Conservation (phyloP, 192 early-diverging fungal genomes). For the Podila epigama region DNA sequence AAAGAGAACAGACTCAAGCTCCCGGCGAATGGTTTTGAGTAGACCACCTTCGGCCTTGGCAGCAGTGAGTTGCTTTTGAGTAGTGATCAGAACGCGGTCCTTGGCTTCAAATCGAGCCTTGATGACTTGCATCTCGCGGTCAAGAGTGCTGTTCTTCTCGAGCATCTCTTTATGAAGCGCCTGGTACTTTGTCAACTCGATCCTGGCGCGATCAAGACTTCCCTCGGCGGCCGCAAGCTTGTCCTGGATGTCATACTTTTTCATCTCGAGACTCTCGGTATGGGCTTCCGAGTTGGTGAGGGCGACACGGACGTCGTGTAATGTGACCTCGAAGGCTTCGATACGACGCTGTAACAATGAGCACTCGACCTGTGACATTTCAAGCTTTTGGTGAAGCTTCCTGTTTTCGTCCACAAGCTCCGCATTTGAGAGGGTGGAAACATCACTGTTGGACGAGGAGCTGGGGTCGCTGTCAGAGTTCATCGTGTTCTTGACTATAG, state of each 20-base stretch:
- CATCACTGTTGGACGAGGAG: neutral
- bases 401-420: slow-evolving; percentile 40
- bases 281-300: slow-evolving; percentile 43
- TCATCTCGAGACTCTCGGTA: slow-evolving; percentile 45
- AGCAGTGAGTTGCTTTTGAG: slow-evolving; percentile 37
- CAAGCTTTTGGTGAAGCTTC: slow-evolving; percentile 23
- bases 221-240: slow-evolving; percentile 42
- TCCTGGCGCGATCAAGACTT: slow-evolving; percentile 29
- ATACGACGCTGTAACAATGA: slow-evolving; percentile 41
- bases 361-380: slow-evolving; percentile 46
- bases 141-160: slow-evolving; percentile 39
- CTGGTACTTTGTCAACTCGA: slow-evolving; percentile 46
- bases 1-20: slow-evolving; percentile 43
- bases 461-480: slow-evolving; percentile 3
- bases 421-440: slow-evolving; percentile 21
- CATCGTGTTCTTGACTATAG: slow-evolving; percentile 47
- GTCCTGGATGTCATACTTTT: slow-evolving; percentile 50
- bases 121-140: slow-evolving; percentile 40
- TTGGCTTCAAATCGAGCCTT: slow-evolving; percentile 48
- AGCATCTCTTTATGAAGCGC: slow-evolving; percentile 44
- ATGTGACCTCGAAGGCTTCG: slow-evolving; percentile 42
- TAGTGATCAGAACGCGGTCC: slow-evolving; percentile 41
- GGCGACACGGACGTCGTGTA: slow-evolving; percentile 45
- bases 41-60: slow-evolving; percentile 48
- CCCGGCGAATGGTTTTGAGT: slow-evolving; percentile 43